These are phyloP conservation scores for Nidularia pulvinata DNA, from an alignment of 768 basidiomycete species.

Conservation along the genomic window DNA sequence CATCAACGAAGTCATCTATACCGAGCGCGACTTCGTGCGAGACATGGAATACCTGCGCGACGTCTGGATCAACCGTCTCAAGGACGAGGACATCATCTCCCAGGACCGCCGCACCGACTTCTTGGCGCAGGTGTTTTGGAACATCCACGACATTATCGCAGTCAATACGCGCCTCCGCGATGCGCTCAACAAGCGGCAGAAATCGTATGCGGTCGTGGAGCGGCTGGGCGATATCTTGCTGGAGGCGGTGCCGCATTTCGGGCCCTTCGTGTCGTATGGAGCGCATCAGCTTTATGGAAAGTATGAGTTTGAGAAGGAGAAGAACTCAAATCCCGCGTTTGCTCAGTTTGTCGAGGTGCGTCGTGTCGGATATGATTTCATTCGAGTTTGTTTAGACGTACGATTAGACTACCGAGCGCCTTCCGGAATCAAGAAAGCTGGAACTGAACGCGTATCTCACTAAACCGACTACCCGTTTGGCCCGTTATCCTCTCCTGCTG, in stretches of 20 bases:
- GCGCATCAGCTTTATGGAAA: conserved; percentile 98
- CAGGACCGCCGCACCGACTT: conserved; percentile 79
- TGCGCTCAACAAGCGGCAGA: conserved; percentile 92
- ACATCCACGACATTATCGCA: conserved; percentile 88
- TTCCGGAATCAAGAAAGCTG: conserved; percentile 94
- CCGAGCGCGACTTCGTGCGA: conserved; percentile 96
- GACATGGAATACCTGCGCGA: conserved; percentile 99
- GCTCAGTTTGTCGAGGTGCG: conserved; percentile 93
- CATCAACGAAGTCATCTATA: conserved; percentile 95
- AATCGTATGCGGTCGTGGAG: conserved; percentile 92
- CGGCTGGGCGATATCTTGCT: conserved; percentile 89
- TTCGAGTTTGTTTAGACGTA: not conserved
- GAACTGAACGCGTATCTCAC: conserved; percentile 98
- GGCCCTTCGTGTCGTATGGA: conserved; percentile 94
- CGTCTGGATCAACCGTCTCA: conserved; percentile 92
- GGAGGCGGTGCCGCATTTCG: conserved; percentile 85
- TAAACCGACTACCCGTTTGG: conserved; percentile 96
- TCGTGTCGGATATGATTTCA: conserved; percentile 9
- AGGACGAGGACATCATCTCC: conserved; percentile 76
- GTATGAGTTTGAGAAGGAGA: conserved; percentile 99
- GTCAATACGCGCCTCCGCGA: conserved; percentile 94
- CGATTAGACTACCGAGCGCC: conserved; percentile 76
- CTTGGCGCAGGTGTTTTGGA: conserved; percentile 97
- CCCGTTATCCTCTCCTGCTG: conserved; percentile 92
- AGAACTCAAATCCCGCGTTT: conserved; percentile 89